Conservation (phyloP, 306 rosid species). For the Rubus idaeus region DNA sequence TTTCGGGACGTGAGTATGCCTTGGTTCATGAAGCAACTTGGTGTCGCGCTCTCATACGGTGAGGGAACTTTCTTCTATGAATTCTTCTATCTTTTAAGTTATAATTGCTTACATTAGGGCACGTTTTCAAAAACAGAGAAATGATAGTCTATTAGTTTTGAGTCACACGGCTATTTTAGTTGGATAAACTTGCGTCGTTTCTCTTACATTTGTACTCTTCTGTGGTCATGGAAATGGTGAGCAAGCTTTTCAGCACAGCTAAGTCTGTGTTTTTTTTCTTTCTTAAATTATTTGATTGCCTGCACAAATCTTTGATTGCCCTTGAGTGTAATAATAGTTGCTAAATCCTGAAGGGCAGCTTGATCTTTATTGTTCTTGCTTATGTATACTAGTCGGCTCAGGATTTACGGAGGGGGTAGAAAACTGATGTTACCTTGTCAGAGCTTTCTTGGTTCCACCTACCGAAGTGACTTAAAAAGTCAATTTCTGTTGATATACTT, state of each 20-base stretch:
- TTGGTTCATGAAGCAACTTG: constrained; percentile 69
- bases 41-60: constrained; percentile 75
- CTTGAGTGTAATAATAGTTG: not conserved
- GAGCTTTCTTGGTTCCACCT: not conserved
- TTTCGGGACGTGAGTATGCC: constrained; percentile 65
- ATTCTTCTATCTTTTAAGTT: not conserved
- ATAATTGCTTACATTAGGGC: not conserved
- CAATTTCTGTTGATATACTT: not conserved
- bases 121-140: too few relatives aligned
- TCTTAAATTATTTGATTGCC: not conserved
- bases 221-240: not conserved
- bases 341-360: not conserved
- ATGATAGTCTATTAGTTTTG: too few relatives aligned
- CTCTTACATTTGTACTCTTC: not conserved
- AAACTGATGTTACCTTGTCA: not conserved
- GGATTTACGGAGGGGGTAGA: not conserved
- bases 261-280: not conserved
- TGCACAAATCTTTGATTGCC: not conserved
- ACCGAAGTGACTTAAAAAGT: not conserved
- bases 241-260: not conserved
- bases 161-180: not conserved
- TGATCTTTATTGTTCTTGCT: constrained; percentile 2
- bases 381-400: too few relatives aligned
- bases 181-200: not conserved
- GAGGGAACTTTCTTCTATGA: constrained; percentile 14